Percentiles rank a stretch among this genome's conserved stretches.
phyloP scores from a whole-genome alignment of 2,329 filamentous ascomycete genomes.

The Claviceps quebecensis region DNA sequence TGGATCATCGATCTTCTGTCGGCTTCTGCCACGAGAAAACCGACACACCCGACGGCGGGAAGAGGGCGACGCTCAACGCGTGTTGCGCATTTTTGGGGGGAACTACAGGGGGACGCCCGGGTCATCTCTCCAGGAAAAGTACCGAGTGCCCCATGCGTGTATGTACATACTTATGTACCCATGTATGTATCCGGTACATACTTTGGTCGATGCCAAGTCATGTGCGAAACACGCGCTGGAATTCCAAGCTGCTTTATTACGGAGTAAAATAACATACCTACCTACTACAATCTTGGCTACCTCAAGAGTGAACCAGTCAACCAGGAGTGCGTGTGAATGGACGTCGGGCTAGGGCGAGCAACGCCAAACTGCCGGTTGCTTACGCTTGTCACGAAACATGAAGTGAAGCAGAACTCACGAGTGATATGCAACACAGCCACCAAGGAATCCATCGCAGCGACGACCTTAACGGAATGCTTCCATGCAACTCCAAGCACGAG shows the following conservation, averaged over 20 bases:
- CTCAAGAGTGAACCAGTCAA: too few relatives aligned
- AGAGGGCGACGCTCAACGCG: not conserved
- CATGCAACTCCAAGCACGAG: not conserved
- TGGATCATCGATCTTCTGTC: not conserved
- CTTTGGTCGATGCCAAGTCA: not conserved
- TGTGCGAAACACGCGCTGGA: too few relatives aligned
- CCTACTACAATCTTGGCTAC: too few relatives aligned
- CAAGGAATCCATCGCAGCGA: slow-evolving; percentile 1
- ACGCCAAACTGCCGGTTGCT: not conserved
- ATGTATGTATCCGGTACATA: too few relatives aligned
- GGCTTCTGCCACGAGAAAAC: slow-evolving; percentile 1
- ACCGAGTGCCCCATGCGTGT: too few relatives aligned
- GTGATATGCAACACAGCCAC: slow-evolving; percentile 1
- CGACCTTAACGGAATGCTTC: not conserved
- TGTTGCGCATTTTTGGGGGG: too few relatives aligned
- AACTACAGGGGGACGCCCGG: too few relatives aligned
- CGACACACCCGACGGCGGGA: not conserved
- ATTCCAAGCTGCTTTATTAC: too few relatives aligned
- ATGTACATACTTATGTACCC: too few relatives aligned
- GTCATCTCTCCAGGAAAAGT: too few relatives aligned
- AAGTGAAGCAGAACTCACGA: slow-evolving; percentile 2
- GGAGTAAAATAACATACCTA: too few relatives aligned
- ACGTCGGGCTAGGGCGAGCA: not conserved
- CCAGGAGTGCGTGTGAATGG: too few relatives aligned
- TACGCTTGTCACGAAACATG: not conserved